Conservation (phyloP, 805 yeast species). For the Lipomyces sp. region DNA sequence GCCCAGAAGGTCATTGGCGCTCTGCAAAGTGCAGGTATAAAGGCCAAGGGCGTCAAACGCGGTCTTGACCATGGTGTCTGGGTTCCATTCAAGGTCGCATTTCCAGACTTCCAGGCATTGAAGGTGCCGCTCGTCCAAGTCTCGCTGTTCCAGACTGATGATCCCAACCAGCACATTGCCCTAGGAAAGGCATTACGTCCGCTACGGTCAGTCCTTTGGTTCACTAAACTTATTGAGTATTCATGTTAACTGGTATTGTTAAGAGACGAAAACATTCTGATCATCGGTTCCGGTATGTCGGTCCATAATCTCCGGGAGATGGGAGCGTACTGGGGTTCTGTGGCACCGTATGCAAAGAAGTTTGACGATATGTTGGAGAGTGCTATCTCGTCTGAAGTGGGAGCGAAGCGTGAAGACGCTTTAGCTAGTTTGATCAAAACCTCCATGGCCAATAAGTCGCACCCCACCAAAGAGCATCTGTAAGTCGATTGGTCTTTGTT, state of each 20-base stretch:
- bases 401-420: conserved; percentile 38
- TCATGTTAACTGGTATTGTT: conserved; percentile 26
- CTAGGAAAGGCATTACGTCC: conserved; percentile 55
- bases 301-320: conserved; percentile 71
- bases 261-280: conserved; percentile 51
- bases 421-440: conserved; percentile 42
- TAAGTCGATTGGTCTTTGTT: neutral
- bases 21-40: conserved; percentile 45
- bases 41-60: conserved; percentile 46
- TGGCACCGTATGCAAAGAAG: conserved; percentile 49
- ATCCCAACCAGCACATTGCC: conserved; percentile 45
- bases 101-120: conserved; percentile 34
- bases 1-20: conserved; percentile 47
- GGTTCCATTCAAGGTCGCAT: conserved; percentile 47
- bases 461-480: conserved; percentile 76
- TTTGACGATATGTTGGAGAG: conserved; percentile 50
- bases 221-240: neutral
- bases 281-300: conserved; percentile 72
- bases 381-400: conserved; percentile 38
- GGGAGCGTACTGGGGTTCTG: conserved; percentile 31
- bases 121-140: conserved; percentile 45
- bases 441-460: conserved; percentile 47
- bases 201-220: conserved; percentile 26
- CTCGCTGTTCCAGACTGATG: conserved; percentile 38
- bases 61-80: conserved; percentile 83